Percentiles rank a stretch among this genome's conserved stretches.
Evolutionary conservation across 2,329 filamentous ascomycete genomes (phyloP).

Genomic region (Geosmithia putterillii): DNA sequence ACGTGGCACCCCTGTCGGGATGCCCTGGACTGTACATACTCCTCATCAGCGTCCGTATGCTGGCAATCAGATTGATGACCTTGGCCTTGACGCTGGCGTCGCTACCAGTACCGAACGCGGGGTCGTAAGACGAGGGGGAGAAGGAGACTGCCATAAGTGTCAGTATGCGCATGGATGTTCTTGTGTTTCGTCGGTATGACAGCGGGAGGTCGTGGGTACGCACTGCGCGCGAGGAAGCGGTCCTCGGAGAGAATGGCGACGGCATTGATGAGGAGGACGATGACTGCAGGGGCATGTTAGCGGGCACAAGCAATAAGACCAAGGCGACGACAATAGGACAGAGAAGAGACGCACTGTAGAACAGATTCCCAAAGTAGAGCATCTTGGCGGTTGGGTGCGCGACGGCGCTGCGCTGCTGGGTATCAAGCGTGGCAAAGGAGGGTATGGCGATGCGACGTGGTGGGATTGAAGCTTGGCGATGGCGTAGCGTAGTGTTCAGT

Average conservation of each 20-base stretch:
- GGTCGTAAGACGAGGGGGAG: slow-evolving; percentile 56
- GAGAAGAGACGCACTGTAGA: slow-evolving; percentile 38
- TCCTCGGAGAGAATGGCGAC: slow-evolving; percentile 92
- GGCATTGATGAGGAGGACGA: slow-evolving; percentile 82
- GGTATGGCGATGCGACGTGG: slow-evolving; percentile 3
- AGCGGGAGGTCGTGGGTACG: slow-evolving; percentile 5
- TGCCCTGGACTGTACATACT: slow-evolving; percentile 53
- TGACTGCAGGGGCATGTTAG: slow-evolving; percentile 29
- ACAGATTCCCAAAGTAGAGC: slow-evolving; percentile 59
- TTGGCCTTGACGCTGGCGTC: slow-evolving; percentile 77
- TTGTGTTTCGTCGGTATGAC: not conserved
- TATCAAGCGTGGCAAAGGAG: slow-evolving; percentile 1
- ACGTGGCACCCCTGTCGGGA: too few species aligned
- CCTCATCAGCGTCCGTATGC: slow-evolving; percentile 83
- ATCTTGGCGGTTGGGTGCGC: slow-evolving; percentile 23
- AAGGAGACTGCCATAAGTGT: slow-evolving; percentile 50
- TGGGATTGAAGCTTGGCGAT: not conserved
- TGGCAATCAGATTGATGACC: slow-evolving; percentile 79
- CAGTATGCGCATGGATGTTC: not conserved
- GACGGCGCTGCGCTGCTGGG: not conserved
- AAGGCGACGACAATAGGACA: not conserved
- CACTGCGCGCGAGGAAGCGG: slow-evolving; percentile 67
- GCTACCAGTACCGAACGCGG: slow-evolving; percentile 62
- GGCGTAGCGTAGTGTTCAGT: too few species aligned
- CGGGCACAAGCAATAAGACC: not conserved